These are phyloP conservation scores for Solanum hybrid DNA, from an alignment of 305 asterid species.

Conservation along the genomic window DNA sequence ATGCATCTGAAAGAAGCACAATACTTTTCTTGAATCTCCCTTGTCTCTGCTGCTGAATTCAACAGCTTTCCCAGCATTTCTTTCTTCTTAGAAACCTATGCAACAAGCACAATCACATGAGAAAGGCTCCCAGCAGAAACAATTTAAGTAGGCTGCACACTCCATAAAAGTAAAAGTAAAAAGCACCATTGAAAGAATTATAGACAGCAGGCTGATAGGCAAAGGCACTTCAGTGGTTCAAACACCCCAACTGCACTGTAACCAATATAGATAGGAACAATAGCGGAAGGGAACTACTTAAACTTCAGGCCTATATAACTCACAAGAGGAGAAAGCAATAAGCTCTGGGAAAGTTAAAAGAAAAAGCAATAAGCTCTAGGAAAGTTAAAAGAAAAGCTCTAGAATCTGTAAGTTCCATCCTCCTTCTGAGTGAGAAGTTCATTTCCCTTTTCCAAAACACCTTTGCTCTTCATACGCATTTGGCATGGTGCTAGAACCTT, in stretches of 20 bases:
- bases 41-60: conserved; percentile 46
- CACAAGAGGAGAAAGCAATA: background rate
- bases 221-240: background rate
- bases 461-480: background rate
- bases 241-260: background rate
- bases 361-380: background rate
- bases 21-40: conserved; percentile 69
- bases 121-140: background rate
- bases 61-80: conserved; percentile 49
- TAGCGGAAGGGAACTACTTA: background rate
- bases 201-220: background rate
- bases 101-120: conserved; percentile 1
- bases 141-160: background rate
- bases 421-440: background rate
- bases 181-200: background rate
- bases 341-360: background rate
- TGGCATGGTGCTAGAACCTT: conserved; percentile 1
- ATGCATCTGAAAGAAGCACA: conserved; percentile 5
- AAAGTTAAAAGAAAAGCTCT: background rate
- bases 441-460: background rate
- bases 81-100: conserved; percentile 67
- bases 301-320: background rate
- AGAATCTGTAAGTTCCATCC: background rate
- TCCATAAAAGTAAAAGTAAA: background rate
- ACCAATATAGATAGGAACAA: background rate